phyloP scores from a whole-genome alignment of 2,329 filamentous ascomycete genomes.

The Penicillium paneum region DNA sequence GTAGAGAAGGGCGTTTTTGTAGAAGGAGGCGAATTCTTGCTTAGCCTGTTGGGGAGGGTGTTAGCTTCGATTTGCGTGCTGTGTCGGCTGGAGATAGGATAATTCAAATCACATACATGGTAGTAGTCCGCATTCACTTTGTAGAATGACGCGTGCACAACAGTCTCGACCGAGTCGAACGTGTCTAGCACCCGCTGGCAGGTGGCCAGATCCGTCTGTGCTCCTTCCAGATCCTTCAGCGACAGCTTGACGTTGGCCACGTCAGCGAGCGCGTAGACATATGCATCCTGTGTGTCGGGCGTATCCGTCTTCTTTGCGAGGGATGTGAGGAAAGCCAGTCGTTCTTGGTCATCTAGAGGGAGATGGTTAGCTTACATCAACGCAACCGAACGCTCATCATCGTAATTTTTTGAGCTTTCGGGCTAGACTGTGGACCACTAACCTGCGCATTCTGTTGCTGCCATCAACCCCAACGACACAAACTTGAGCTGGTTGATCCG shows the following conservation, averaged over 20 bases:
- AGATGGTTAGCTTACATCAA: slow-evolving; percentile 12
- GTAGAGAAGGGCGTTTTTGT: slow-evolving; percentile 95
- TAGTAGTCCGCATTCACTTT: slow-evolving; percentile 93
- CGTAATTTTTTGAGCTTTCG: neutral
- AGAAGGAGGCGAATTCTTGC: slow-evolving; percentile 92
- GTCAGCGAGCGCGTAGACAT: slow-evolving; percentile 88
- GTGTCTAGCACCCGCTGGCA: slow-evolving; percentile 84
- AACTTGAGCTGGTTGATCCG: slow-evolving; percentile 99
- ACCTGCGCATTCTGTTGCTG: slow-evolving; percentile 70
- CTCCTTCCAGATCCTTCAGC: slow-evolving; percentile 73
- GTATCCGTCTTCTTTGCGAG: slow-evolving; percentile 87
- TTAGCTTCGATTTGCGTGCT: neutral
- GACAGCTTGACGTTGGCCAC: slow-evolving; percentile 83
- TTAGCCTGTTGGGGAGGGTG: slow-evolving; percentile 54
- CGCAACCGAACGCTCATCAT: neutral
- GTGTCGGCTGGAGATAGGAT: neutral
- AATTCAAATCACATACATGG: slow-evolving; percentile 52
- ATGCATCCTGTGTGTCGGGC: slow-evolving; percentile 88
- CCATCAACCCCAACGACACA: slow-evolving; percentile 82
- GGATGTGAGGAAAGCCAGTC: slow-evolving; percentile 76
- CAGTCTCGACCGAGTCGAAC: slow-evolving; percentile 92
- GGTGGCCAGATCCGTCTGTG: slow-evolving; percentile 79
- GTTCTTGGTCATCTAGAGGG: slow-evolving; percentile 75
- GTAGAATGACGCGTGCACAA: slow-evolving; percentile 96
- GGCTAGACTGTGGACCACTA: neutral